A percentile compares a stretch with the other conserved stretches of the same genome.
These are phyloP conservation scores for Tulasnella calospora DNA, from an alignment of 768 basidiomycete genomes.

Conservation along the genomic window DNA sequence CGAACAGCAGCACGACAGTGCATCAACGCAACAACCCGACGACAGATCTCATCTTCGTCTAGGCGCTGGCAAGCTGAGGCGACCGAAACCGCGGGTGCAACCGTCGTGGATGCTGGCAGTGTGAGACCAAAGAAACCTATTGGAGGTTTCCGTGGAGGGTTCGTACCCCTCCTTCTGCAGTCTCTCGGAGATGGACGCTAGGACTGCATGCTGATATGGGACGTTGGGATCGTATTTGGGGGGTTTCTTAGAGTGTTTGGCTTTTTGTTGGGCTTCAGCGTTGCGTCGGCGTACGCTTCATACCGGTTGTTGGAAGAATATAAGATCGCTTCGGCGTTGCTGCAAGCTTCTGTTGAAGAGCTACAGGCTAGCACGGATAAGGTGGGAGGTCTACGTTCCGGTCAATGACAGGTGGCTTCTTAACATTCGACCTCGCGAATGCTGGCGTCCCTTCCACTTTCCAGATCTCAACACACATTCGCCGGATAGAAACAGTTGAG, in stretches of 20 bases:
- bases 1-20: background rate
- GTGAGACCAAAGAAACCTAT: slow-evolving; percentile 57
- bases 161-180: slow-evolving; percentile 29
- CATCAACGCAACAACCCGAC: background rate
- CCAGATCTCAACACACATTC: slow-evolving; percentile 77
- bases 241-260: slow-evolving; percentile 60
- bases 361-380: slow-evolving; percentile 78
- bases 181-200: background rate
- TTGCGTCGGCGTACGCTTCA: slow-evolving; percentile 79
- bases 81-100: background rate
- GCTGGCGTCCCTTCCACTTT: background rate
- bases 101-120: slow-evolving; percentile 14
- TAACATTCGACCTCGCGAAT: background rate
- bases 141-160: slow-evolving; percentile 51
- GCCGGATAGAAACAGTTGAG: slow-evolving; percentile 81
- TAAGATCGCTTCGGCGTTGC: slow-evolving; percentile 76
- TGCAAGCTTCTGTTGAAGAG: slow-evolving; percentile 84
- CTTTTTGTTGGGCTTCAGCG: slow-evolving; percentile 83
- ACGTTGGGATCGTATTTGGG: background rate
- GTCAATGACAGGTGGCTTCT: background rate
- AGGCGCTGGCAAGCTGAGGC: background rate
- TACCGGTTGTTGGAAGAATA: slow-evolving; percentile 89
- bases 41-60: background rate
- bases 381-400: slow-evolving; percentile 39
- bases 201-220: background rate